Percentiles rank a stretch among this genome's conserved stretches.
Evolutionary conservation across 225 moss, liverwort and hornwort species (phyloP).

Genomic region (Takakia lepidozioides): DNA sequence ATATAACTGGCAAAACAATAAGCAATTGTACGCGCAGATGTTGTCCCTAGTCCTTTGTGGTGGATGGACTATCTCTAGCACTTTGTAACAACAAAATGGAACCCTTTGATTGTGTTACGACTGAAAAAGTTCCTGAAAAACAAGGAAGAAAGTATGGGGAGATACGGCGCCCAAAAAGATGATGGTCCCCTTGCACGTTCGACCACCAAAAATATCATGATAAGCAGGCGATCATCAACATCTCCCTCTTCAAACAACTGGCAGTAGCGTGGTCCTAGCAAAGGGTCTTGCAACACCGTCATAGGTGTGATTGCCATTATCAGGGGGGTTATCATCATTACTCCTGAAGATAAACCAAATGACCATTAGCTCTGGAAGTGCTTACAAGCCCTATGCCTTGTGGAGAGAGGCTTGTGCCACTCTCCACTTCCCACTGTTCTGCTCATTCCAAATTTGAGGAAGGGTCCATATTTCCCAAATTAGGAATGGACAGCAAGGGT

Average conservation of each 20-base stretch:
- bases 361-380: not conserved
- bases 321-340: slow-evolving; percentile 82
- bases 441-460: not conserved
- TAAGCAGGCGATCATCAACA: slow-evolving; percentile 79
- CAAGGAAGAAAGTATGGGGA: too few relatives aligned
- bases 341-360: slow-evolving; percentile 27
- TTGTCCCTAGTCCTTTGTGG: too few relatives aligned
- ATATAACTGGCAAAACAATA: not conserved
- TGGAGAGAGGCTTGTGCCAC: too few relatives aligned
- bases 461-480: not conserved
- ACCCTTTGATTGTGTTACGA: too few relatives aligned
- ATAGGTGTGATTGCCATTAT: slow-evolving; percentile 84
- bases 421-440: too few relatives aligned
- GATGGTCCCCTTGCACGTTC: slow-evolving; percentile 60
- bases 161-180: slow-evolving; percentile 98
- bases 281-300: slow-evolving; percentile 69
- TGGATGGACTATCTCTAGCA: too few relatives aligned
- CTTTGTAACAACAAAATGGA: not conserved
- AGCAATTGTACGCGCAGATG: too few relatives aligned
- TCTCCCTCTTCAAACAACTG: slow-evolving; percentile 53
- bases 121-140: too few relatives aligned
- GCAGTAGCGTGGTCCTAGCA: slow-evolving; percentile 58
- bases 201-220: slow-evolving; percentile 76
- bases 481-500: slow-evolving; percentile 8
- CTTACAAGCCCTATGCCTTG: too few relatives aligned